These are phyloP conservation scores for Rubus parviflorus DNA, from an alignment of 306 rosid genomes.

Conservation along the genomic window DNA sequence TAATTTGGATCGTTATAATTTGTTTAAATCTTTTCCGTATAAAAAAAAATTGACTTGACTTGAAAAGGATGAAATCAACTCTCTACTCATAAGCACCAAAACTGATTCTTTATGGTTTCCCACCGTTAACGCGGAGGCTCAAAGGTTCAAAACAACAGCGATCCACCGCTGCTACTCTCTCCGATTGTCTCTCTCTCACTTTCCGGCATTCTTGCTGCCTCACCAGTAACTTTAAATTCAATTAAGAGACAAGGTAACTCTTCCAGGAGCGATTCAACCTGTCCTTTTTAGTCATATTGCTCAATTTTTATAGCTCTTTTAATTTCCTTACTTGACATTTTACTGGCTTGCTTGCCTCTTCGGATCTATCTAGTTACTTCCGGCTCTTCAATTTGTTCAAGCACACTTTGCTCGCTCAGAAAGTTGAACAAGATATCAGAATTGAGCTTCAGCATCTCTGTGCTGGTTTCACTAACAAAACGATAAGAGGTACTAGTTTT, in stretches of 20 bases:
- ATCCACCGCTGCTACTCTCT: conserved; percentile 9
- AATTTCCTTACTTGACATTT: not conserved
- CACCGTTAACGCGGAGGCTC: conserved; percentile 33
- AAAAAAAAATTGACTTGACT: too few relatives aligned
- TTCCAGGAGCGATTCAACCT: conserved; percentile 7
- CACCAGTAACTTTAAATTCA: conserved; percentile 32
- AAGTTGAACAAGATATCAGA: not conserved
- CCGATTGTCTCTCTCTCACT: conserved; percentile 15
- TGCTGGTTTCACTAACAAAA: conserved; percentile 1
- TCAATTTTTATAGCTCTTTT: conserved; percentile 3
- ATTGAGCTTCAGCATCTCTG: not conserved
- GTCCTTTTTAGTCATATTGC: conserved; percentile 14
- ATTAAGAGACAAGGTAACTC: not conserved
- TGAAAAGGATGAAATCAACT: not conserved
- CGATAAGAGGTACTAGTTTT: not conserved
- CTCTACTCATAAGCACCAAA: not conserved
- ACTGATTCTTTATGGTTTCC: conserved; percentile 13
- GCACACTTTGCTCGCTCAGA: conserved; percentile 25
- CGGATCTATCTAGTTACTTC: conserved; percentile 45
- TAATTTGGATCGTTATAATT: too few relatives aligned
- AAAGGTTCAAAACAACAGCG: conserved; percentile 4
- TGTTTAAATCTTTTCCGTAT: too few relatives aligned
- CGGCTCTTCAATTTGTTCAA: conserved; percentile 7
- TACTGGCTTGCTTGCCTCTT: conserved; percentile 8
- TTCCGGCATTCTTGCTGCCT: conserved; percentile 44